Evolutionary conservation across 192 early-diverging fungal genomes (phyloP), one percentile per base, ranked within the genome.

Genomic region (Dissophora ornata): DNA sequence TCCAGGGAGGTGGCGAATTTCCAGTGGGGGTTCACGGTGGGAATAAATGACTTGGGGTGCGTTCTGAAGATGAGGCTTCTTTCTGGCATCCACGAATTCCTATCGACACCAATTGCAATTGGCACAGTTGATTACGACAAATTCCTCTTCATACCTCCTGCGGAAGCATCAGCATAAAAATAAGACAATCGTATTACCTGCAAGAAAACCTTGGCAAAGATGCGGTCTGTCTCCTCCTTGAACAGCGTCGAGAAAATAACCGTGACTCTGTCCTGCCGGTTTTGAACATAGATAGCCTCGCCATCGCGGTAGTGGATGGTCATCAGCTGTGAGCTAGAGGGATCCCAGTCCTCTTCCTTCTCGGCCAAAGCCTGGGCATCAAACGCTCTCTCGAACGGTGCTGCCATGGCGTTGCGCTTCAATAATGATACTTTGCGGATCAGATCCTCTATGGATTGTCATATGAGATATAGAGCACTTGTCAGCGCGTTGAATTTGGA

Each of bases 11-110:
- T 93, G 90, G 56, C 94, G 89, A 60, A 99, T 88, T 82, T 99
- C 98, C 63, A 96, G 73, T 49, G 98, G 98, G 38, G 98, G 93
- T 51, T 98, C 98, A 41, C 95, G 92, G 59, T 82, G 84, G 28
- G 91, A 92, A 81, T 96, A 99, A 19, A 96, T 81, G 9, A 99
- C 98, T 83, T 96, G 96, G 25, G 98, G 98, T n/a, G 96, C 96
- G 67, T 94, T 95, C 77, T 95, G 94, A 54, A 95, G 88, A 34
- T 89, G 83, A 49, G 91, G 91, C 79, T 88, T 91, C 69, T 95
- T 91, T 52, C 97, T 87, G n/a, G 96, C 97, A 85, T 99, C 97
- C 26, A 97, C 96, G 83, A 99, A 99, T 90, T 99, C 97, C 88
- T 95, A 61, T 44, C 0, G 30, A n/a, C 9, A 44, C 4, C 2